These are phyloP conservation scores for Usnea hakonensis DNA, from an alignment of 495 filamentous ascomycete species.

Conservation along the genomic window DNA sequence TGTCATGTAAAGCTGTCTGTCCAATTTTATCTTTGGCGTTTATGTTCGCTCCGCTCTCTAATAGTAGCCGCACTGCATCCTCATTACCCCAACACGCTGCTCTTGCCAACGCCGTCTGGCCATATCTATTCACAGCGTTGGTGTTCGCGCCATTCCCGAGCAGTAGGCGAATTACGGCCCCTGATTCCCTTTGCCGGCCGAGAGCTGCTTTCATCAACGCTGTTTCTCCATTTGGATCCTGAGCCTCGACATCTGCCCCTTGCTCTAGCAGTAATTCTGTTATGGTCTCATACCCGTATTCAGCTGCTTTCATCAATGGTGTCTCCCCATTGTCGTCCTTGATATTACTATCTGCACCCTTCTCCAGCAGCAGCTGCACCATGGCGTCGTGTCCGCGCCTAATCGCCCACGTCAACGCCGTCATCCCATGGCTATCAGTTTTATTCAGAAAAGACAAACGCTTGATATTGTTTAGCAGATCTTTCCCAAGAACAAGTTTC, in stretches of 20 bases:
- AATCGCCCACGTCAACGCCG: not conserved
- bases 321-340: conserved; percentile 32
- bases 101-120: conserved; percentile 33
- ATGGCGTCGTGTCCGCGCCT: not conserved
- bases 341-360: not conserved
- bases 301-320: conserved; percentile 38
- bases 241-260: conserved; percentile 30
- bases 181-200: too few species aligned
- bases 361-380: conserved; percentile 25
- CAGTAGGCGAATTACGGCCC: conserved; percentile 33
- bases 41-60: conserved; percentile 17
- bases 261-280: conserved; percentile 29
- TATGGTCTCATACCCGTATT: conserved; percentile 31
- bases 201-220: not conserved
- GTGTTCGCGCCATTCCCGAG: conserved; percentile 28
- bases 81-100: conserved; percentile 24
- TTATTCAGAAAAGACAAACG: not conserved
- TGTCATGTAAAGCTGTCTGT: conserved; percentile 38
- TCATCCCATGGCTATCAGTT: not conserved
- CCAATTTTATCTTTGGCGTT: conserved; percentile 24
- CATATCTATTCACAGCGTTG: conserved; percentile 30
- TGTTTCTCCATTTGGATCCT: conserved; percentile 28
- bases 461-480: not conserved
- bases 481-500: not conserved
- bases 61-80: conserved; percentile 16